Base-by-base conservation (phyloP, 2,329 filamentous ascomycete species). In the Pseudogymnoascus sp. region DNA sequence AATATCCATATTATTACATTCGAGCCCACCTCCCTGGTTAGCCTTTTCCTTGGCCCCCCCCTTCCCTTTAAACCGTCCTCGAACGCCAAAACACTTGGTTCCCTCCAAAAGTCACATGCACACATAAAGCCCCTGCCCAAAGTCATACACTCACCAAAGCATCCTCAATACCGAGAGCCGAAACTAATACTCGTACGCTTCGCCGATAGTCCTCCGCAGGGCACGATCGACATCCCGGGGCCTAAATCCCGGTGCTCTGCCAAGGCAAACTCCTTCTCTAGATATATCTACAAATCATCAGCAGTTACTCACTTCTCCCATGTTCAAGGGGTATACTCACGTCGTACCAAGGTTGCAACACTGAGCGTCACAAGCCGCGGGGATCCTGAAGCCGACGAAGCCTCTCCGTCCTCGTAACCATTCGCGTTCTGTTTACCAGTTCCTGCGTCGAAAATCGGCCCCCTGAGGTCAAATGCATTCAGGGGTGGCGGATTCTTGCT, bases 161-260 rank as follows among this genome's bases (percentile, higher is more conserved):
- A 33, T 56, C n/a, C 10, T 33, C 50, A 56, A 31, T 26, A 33
- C 7, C n/a, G 6, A 33, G n/a, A 15, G 50, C 31, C 17, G 29
- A 13, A 15, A n/a, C 29, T 56, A 56, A 19, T 19, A 33, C 50
- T 56, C 50, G 26, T 19, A 56, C 17, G 50, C 50, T 56, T 56
- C 50, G 29, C 29, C 29, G 11, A 63, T 62, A 29, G 59, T 62
- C 35, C 21, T 63, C n/a, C 37, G 23, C n/a, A 74, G 69, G 46
- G 73, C 72, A 23, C 68, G 64, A 64, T 74, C 73, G 4, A 75
- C 69, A 66, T 75, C 73, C 15, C 64, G 38, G 4, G 66, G 70
- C 42, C 71, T 67, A 35, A 70, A 74, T 15, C 73, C 73, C 26
- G 73, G 70, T 9, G 68, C 60, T 21, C 72, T 64, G 17, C 73